phyloP scores from a whole-genome alignment of 202 grass and related monocot species.

The Eragrostis tef region DNA sequence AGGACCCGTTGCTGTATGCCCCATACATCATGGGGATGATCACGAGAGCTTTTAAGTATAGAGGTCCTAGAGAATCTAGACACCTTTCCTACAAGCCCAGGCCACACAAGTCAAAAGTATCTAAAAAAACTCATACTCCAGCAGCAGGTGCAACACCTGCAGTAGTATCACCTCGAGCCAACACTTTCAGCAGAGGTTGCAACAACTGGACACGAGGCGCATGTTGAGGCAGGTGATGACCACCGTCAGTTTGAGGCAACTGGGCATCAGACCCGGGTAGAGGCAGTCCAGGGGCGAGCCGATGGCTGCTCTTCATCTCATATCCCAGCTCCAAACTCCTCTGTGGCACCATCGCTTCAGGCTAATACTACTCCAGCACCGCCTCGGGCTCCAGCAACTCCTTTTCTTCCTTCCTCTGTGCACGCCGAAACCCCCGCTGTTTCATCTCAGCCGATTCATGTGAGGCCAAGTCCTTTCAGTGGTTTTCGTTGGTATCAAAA shows the following conservation, averaged over 20 bases:
- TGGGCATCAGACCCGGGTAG: constrained; percentile 4
- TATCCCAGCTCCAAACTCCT: too few species aligned
- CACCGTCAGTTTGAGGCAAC: background rate
- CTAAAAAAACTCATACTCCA: background rate
- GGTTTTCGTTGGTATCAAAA: constrained; percentile 28
- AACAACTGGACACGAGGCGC: background rate
- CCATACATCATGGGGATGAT: constrained; percentile 49
- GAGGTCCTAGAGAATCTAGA: constrained; percentile 9
- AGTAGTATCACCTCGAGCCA: background rate
- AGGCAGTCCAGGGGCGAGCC: constrained; percentile 2
- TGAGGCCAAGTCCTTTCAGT: constrained; percentile 25
- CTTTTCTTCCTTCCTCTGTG: background rate
- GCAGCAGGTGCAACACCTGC: background rate
- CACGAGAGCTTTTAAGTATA: constrained; percentile 5
- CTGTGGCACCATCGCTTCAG: background rate
- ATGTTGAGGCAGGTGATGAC: background rate
- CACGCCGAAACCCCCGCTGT: background rate
- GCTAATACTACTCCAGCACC: background rate
- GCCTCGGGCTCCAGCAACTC: background rate
- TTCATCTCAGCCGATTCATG: constrained; percentile 25
- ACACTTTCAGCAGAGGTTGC: background rate
- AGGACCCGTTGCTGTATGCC: constrained; percentile 23
- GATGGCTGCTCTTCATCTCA: constrained; percentile 15
- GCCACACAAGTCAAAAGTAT: background rate
- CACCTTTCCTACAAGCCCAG: constrained; percentile 34